Conservation (phyloP, 495 filamentous ascomycete species). For the Penicillium ochrochloron region DNA sequence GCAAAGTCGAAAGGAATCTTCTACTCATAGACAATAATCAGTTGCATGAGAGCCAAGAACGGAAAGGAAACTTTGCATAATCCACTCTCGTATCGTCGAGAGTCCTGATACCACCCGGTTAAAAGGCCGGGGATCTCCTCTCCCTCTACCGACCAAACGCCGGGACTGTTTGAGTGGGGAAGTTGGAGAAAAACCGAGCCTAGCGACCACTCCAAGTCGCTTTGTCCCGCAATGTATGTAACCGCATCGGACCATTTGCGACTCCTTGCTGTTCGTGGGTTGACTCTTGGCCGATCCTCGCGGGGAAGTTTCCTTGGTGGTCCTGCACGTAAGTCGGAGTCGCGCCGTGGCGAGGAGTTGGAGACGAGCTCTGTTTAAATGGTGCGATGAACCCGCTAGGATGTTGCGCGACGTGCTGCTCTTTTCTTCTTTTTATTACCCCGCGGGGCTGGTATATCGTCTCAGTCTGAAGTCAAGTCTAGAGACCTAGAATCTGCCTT, state of each 20-base stretch:
- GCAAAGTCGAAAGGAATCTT: background rate
- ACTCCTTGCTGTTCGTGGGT: slow-evolving; percentile 19
- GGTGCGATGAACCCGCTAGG: background rate
- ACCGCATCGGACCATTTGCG: slow-evolving; percentile 14
- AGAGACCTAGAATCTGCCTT: background rate
- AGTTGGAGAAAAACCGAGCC: background rate
- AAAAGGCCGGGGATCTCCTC: slow-evolving; percentile 2
- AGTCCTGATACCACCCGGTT: slow-evolving; percentile 11
- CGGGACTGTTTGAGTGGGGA: slow-evolving; percentile 3
- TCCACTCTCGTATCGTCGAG: slow-evolving; percentile 11
- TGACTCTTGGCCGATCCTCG: slow-evolving; percentile 28
- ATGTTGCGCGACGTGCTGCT: slow-evolving; percentile 6
- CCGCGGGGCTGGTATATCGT: slow-evolving; percentile 8
- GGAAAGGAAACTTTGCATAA: background rate
- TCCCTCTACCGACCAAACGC: background rate
- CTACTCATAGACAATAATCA: background rate
- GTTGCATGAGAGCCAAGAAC: background rate
- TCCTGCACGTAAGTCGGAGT: slow-evolving; percentile 11
- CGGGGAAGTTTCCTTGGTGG: slow-evolving; percentile 18
- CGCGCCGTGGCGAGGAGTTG: slow-evolving; percentile 1
- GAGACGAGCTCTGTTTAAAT: slow-evolving; percentile 13
- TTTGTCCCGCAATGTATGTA: slow-evolving; percentile 20
- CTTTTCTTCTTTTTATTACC: slow-evolving; percentile 3
- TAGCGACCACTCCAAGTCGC: background rate
- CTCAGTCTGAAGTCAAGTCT: background rate